phyloP scores from a whole-genome alignment of 192 early-diverging fungal genomes.

The Jimgerdemannia lactiflua region DNA sequence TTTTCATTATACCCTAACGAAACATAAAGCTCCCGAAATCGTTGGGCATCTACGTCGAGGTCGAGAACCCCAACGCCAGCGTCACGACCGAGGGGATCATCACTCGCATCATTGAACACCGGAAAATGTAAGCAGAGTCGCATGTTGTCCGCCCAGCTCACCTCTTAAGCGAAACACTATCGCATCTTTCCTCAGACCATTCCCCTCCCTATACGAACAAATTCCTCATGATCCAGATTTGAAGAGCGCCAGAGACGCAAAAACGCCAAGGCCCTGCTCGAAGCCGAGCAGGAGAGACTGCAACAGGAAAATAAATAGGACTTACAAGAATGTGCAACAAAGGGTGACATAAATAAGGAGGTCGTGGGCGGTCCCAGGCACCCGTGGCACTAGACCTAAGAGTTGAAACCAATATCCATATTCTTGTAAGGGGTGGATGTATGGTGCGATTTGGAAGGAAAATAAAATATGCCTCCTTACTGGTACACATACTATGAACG shows the following conservation, averaged over 20 bases:
- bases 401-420: too few species aligned
- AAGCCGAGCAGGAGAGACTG: constrained; percentile 58
- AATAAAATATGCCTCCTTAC: too few species aligned
- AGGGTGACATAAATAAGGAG: too few species aligned
- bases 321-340: too few species aligned
- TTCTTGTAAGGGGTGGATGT: too few species aligned
- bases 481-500: too few species aligned
- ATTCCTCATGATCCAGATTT: constrained; percentile 31
- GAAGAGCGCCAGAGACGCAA: constrained; percentile 78
- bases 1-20: neutral
- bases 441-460: too few species aligned
- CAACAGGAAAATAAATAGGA: constrained; percentile 39
- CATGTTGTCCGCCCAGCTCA: too few species aligned
- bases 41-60: constrained; percentile 73
- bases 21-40: constrained; percentile 65
- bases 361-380: too few species aligned
- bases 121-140: constrained; percentile 60
- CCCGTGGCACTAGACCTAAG: too few species aligned
- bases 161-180: neutral
- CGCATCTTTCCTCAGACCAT: neutral
- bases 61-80: constrained; percentile 72
- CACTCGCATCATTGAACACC: constrained; percentile 83
- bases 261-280: constrained; percentile 63
- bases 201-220: neutral
- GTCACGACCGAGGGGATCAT: constrained; percentile 88